Evolutionary conservation across 495 filamentous ascomycete species (phyloP), one percentile per base, ranked within the genome.

Genomic region (Trichodelitschia bisporula): DNA sequence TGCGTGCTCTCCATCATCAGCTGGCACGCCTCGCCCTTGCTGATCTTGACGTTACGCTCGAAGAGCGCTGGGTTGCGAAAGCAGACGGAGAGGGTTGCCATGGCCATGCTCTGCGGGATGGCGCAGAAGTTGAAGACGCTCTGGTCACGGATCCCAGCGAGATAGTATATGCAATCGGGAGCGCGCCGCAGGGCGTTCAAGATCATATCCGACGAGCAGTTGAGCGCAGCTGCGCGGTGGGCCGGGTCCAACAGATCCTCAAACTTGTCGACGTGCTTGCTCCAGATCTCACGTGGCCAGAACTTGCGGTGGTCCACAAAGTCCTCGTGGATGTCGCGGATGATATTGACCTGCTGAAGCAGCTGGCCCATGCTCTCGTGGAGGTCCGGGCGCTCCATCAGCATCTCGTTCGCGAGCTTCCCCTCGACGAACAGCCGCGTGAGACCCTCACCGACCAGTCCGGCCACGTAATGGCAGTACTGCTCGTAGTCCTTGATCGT

Each of bases 41-140:
- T 84, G 47, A 95, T 92, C 56, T 97, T 97, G 56, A 97, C 58
- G 40, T 92, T 80, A 31, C 62, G 67, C 43, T 83, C 53, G 53
- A 90, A 92, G 32, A 97, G 70, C 33, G 62, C 61, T 19, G 77
- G 77, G 46, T 97, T 97, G 42, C 77, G 71, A 64, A 93, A 97
- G 43, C 86, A 76, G 18, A 86, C 59, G 33, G 90, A 71, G 24
- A 93, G 49, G 1, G 84, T 95, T 2, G 86, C 84, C 50, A 97
- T 93, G 17, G 89, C 86, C 86, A 97, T 97, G 36, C 71, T 57
- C 52, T 97, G 86, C n/a, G 86, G 86, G 41, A 97, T 97, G 26
- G 89, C 84, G 26, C 78, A 78, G 48, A 97, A 97, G 59, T 97
- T 95, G 72, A 97, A 97, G n/a, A 92, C 80, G 48, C 77, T 86